A percentile compares a stretch with the other conserved stretches of the same genome.
Evolutionary conservation across 2,329 filamentous ascomycete species (phyloP).

Genomic region (Aureobasidium subglaciale): DNA sequence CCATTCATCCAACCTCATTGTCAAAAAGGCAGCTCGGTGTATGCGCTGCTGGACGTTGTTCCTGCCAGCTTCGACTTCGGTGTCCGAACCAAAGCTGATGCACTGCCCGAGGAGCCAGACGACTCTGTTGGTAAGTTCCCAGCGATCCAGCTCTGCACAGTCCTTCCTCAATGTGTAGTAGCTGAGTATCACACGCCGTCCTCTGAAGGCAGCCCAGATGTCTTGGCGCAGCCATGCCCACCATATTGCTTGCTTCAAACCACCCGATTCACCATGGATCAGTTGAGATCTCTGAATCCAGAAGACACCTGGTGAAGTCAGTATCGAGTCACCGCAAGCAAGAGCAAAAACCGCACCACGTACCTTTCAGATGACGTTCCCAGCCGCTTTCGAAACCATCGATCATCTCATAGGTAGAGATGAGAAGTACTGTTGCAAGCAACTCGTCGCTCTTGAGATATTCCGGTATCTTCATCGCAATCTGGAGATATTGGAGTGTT

Average conservation of each 20-base stretch:
- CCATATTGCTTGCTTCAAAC: constrained; percentile 53
- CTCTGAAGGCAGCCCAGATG: constrained; percentile 57
- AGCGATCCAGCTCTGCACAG: constrained; percentile 41
- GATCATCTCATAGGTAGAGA: constrained; percentile 62
- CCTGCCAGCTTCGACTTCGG: constrained; percentile 40
- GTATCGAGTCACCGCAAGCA: too few relatives aligned
- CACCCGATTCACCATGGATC: constrained; percentile 52
- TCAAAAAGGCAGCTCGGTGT: constrained; percentile 36
- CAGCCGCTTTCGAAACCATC: constrained; percentile 50
- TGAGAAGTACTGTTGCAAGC: constrained; percentile 51
- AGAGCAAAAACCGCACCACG: too few relatives aligned
- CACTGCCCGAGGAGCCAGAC: constrained; percentile 51
- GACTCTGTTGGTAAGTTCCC: constrained; percentile 48
- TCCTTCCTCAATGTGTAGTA: constrained; percentile 51
- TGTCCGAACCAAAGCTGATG: constrained; percentile 52
- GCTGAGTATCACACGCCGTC: constrained; percentile 49
- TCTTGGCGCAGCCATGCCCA: constrained; percentile 63
- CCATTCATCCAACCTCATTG: constrained; percentile 45
- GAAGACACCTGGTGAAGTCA: too few relatives aligned
- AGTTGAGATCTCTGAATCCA: constrained; percentile 59
- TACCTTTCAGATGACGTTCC: constrained; percentile 57
- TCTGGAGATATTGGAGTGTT: constrained; percentile 54
- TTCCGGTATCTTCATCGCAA: constrained; percentile 50
- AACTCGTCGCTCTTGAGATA: constrained; percentile 54
- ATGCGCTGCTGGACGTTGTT: constrained; percentile 32